Evolutionary conservation across 192 early-diverging fungal species (phyloP).

Genomic region (Gaertneriomyces semiglobifer): DNA sequence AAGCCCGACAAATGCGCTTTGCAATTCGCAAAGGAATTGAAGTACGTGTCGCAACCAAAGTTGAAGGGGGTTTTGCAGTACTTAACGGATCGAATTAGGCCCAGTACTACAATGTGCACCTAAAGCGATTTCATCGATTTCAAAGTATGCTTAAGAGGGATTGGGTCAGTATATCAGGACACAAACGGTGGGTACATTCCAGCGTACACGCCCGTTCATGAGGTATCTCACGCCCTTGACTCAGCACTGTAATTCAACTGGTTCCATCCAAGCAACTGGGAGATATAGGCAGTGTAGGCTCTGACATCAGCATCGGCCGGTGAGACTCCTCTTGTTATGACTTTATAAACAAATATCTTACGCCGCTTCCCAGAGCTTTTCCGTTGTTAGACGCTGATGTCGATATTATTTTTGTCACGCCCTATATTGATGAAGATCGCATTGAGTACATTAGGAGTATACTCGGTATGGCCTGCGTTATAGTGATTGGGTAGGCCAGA

Average conservation of each 20-base stretch:
- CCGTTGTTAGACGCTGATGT: slow-evolving; percentile 15
- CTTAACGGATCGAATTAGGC: not conserved
- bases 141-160: slow-evolving; percentile 6
- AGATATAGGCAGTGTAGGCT: not conserved
- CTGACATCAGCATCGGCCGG: slow-evolving; percentile 25
- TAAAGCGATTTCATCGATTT: slow-evolving; percentile 21
- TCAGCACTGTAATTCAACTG: slow-evolving; percentile 23
- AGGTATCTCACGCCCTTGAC: not conserved
- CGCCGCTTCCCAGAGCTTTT: slow-evolving; percentile 4
- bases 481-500: not conserved
- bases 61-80: not conserved
- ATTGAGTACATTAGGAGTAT: slow-evolving; percentile 9
- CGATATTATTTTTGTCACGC: slow-evolving; percentile 28
- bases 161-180: slow-evolving; percentile 3
- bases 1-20: slow-evolving; percentile 10
- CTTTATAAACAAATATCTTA: not conserved
- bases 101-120: slow-evolving; percentile 26
- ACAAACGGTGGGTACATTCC: slow-evolving; percentile 14
- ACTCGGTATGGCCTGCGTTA: not conserved
- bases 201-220: not conserved
- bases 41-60: not conserved
- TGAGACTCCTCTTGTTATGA: not conserved
- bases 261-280: slow-evolving; percentile 19
- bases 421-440: slow-evolving; percentile 20
- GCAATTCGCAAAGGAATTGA: not conserved